These are phyloP conservation scores for Citrus trifoliata DNA, from an alignment of 345 rosid genomes.

Conservation along the genomic window DNA sequence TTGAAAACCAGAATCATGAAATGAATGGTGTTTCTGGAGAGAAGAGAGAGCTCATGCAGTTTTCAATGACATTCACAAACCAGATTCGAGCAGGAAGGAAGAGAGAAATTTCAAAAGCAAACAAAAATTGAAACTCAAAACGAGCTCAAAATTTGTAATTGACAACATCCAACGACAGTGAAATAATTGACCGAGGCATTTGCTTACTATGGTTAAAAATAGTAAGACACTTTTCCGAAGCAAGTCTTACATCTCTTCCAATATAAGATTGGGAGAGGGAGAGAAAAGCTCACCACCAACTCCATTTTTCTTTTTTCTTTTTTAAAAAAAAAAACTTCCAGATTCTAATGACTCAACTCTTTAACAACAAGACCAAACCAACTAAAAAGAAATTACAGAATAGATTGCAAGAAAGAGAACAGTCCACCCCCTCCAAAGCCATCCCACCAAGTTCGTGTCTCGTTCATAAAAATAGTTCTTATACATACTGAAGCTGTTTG, in stretches of 20 bases:
- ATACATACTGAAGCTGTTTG: constrained; percentile 15
- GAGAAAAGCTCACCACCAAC: not conserved
- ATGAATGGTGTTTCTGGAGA: too few species aligned
- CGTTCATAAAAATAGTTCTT: constrained; percentile 6
- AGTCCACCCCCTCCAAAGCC: constrained; percentile 3
- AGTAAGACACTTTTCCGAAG: not conserved
- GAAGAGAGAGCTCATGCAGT: too few species aligned
- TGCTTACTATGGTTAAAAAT: constrained; percentile 3
- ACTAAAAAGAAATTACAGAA: constrained; percentile 15
- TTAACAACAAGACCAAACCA: constrained; percentile 7
- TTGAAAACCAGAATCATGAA: not conserved
- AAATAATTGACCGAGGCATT: not conserved
- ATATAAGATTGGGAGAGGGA: not conserved
- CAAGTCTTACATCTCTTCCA: not conserved
- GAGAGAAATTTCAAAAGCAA: not conserved
- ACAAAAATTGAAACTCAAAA: not conserved
- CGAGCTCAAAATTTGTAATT: not conserved
- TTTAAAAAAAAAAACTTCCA: not conserved
- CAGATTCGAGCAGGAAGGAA: not conserved
- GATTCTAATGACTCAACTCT: constrained; percentile 23
- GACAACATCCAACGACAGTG: not conserved
- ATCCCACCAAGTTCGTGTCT: not conserved
- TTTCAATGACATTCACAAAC: too few species aligned
- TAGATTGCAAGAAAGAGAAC: not conserved
- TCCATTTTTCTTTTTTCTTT: not conserved